A percentile compares a stretch with the other conserved stretches of the same genome.
Evolutionary conservation across 2,329 filamentous ascomycete genomes (phyloP).

Genomic region (Colletotrichum sp.): DNA sequence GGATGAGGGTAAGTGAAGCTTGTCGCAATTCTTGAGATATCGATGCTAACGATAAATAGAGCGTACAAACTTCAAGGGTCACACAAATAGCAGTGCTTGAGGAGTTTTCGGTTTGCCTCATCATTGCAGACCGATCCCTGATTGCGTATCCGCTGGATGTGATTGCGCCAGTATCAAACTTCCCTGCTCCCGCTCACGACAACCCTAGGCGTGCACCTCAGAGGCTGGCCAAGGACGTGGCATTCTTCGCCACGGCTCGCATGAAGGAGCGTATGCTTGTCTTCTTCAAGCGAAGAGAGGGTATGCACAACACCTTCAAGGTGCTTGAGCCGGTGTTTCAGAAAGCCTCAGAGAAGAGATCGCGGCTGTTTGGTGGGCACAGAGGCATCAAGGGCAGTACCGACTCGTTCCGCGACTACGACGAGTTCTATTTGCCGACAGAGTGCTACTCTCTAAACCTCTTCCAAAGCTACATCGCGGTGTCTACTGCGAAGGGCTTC

Average conservation of each 20-base stretch:
- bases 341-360: conserved; percentile 85
- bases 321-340: conserved; percentile 96
- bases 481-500: conserved; percentile 89
- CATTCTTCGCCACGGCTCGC: conserved; percentile 92
- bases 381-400: conserved; percentile 72
- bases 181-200: conserved; percentile 68
- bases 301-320: conserved; percentile 92
- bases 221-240: conserved; percentile 89
- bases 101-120: conserved; percentile 90
- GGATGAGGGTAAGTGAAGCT: conserved; percentile 75
- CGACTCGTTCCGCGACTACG: conserved; percentile 96
- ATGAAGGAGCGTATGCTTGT: conserved; percentile 97
- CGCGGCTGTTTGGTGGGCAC: conserved; percentile 68
- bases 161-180: conserved; percentile 69
- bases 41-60: conserved; percentile 51
- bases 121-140: conserved; percentile 89
- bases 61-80: conserved; percentile 77
- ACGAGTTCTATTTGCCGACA: conserved; percentile 97
- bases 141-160: conserved; percentile 94
- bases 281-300: conserved; percentile 97
- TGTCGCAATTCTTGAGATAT: neutral
- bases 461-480: conserved; percentile 92
- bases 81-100: conserved; percentile 95
- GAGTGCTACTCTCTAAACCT: conserved; percentile 96
- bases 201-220: conserved; percentile 87